Conservation (phyloP, 1,139 yeast genomes). For the Yamadazyma kanchanaburiensis region DNA sequence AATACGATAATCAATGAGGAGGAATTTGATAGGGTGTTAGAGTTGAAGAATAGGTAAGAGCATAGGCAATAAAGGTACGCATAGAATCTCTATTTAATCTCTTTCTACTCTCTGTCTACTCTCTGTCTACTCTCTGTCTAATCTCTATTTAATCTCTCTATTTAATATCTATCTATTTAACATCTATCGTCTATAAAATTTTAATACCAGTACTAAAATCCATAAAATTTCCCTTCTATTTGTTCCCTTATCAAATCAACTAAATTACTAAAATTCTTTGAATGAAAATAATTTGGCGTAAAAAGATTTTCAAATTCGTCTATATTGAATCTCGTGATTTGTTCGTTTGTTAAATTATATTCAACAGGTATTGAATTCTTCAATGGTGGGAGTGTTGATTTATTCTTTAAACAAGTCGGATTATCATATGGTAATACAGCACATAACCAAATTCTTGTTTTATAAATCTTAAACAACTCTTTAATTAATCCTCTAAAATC, state of each 20-base stretch:
- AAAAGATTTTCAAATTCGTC: constrained; percentile 34
- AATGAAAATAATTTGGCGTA: constrained; percentile 42
- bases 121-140: no score
- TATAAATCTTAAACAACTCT: constrained; percentile 87
- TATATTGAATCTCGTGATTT: constrained; percentile 38
- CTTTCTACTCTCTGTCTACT: no score
- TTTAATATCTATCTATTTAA: not conserved
- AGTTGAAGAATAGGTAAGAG: constrained; percentile 4
- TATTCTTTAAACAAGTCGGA: constrained; percentile 23
- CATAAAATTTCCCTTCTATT: constrained; percentile 40
- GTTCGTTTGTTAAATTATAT: constrained; percentile 40
- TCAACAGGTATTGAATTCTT: constrained; percentile 32
- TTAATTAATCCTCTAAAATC: constrained; percentile 92
- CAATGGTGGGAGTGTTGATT: constrained; percentile 9
- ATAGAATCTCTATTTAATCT: not conserved
- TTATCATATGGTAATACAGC: constrained; percentile 56
- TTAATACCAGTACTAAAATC: constrained; percentile 21
- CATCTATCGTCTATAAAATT: not conserved
- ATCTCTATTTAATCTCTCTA: no score
- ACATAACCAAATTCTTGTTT: constrained; percentile 97
- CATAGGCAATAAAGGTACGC: no score
- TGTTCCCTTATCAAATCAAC: constrained; percentile 31
- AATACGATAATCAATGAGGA: constrained; percentile 10
- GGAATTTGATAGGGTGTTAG: constrained; percentile 9
- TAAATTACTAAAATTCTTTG: constrained; percentile 36